These are phyloP conservation scores for Chlorella sp. DNA, from an alignment of 139 green algal genomes.

Conservation along the genomic window DNA sequence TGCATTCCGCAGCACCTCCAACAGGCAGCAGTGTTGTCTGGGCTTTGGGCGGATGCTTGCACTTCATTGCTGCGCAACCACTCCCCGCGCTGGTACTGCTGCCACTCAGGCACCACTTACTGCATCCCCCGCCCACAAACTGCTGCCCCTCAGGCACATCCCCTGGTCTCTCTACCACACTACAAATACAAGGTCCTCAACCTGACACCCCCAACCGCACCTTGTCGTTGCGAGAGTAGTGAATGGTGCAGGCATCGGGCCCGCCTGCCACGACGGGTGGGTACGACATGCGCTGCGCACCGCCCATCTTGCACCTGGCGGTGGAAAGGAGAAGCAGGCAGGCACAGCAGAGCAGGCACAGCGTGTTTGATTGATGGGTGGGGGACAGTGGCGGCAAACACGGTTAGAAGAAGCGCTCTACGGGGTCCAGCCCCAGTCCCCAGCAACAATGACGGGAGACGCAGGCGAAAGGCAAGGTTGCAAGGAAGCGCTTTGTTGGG, in stretches of 20 bases:
- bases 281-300: conserved; percentile 80
- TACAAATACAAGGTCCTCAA: not conserved
- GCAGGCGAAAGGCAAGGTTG: too few species aligned
- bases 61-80: not conserved
- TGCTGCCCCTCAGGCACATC: not conserved
- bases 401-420: not conserved
- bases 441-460: too few species aligned
- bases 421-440: too few species aligned
- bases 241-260: conserved; percentile 81
- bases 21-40: not conserved
- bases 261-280: conserved; percentile 78
- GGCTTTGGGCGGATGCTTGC: not conserved
- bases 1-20: not conserved
- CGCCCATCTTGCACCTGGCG: conserved; percentile 52
- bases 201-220: not conserved
- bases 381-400: too few species aligned
- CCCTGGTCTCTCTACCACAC: too few species aligned
- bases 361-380: too few species aligned
- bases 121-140: too few species aligned
- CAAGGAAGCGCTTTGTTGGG: too few species aligned
- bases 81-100: not conserved
- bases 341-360: too few species aligned
- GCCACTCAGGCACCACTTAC: not conserved
- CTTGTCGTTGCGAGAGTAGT: conserved; percentile 92
- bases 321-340: too few species aligned